Percentiles rank a stretch among this genome's conserved stretches.
phyloP scores from a whole-genome alignment of 306 rosid species.

The Arachis hypogaea region DNA sequence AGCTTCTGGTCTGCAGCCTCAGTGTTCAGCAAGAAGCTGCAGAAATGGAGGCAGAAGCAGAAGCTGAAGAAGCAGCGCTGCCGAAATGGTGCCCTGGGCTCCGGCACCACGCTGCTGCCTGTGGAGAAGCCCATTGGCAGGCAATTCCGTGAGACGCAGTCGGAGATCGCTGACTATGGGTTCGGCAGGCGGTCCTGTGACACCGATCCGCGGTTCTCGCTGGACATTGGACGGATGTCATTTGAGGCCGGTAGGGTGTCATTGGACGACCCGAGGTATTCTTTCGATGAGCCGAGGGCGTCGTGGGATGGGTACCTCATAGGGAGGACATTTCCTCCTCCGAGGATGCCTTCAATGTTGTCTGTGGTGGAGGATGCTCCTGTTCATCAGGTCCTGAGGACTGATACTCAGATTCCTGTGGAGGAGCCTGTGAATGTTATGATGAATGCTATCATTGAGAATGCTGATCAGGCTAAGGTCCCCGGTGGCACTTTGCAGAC shows the following conservation, averaged over 20 bases:
- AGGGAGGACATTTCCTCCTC: constrained; percentile 53
- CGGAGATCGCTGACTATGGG: constrained; percentile 98
- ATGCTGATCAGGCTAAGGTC: constrained; percentile 51
- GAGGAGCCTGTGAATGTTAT: constrained; percentile 60
- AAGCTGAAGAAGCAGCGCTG: constrained; percentile 83
- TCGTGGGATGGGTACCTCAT: constrained; percentile 94
- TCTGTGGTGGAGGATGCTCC: constrained; percentile 96
- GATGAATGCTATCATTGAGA: constrained; percentile 48
- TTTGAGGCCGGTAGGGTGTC: constrained; percentile 66
- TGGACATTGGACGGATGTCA: constrained; percentile 71
- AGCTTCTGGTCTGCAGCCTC: constrained; percentile 99
- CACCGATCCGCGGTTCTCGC: constrained; percentile 95
- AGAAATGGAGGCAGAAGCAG: constrained; percentile 99
- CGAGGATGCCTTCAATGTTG: constrained; percentile 88
- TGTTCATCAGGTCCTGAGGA: constrained; percentile 57
- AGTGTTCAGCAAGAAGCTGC: constrained; percentile 92
- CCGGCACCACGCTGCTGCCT: constrained; percentile 74
- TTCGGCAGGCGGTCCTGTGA: constrained; percentile 97
- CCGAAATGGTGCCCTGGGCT: constrained; percentile 65
- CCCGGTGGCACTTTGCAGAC: constrained; percentile 93
- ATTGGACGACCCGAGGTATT: constrained; percentile 86
- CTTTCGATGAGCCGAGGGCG: constrained; percentile 94
- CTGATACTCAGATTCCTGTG: constrained; percentile 78
- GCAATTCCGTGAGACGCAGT: constrained; percentile 95
- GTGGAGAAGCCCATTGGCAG: constrained; percentile 94